Base-by-base conservation (phyloP, 2,329 filamentous ascomycete species). In the Fusarium caatingaense region DNA sequence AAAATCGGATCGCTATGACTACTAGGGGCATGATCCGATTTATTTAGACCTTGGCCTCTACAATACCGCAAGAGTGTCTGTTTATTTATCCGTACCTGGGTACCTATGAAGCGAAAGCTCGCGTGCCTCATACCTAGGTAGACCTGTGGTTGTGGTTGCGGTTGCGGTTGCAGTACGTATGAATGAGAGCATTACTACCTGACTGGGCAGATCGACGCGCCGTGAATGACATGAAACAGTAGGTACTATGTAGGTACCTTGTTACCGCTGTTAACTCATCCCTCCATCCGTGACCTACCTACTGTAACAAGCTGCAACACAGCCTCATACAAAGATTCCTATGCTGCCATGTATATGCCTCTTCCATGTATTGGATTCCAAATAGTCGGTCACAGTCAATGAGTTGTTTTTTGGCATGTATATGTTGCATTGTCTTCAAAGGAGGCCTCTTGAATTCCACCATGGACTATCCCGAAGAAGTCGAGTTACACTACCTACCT, bases 241-340 rank as follows among this genome's bases (percentile, higher is more conserved):
- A 32, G 30, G 15, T 32, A 32, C 10, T 10, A 27, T 9, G 27
- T 27, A 16, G 30, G 30, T 23, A 12, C n/a, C 20, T 55, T 42
- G 51, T 70, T 67, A 46, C 56, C 61, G 61, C 61, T 50, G 21
- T 47, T 41, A 50, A 68, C 21, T 27, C 41, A 48, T 62, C 40
- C 25, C 54, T 69, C 66, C 61, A 66, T 56, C 53, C 56, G 56
- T 57, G 25, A 41, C 28, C 11, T 28, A 44, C 46, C 27, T 27
- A 27, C 27, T 27, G 27, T 27, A 30, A 45, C 21, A 55, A 56
- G 56, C 23, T 56, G 63, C 55, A 71, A 63, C 63, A 70, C 55
- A 70, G 67, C 67, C 68, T 70, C 58, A 54, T 56, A 60, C 62
- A 65, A 65, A 65, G 47, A 47, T 65, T 21, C 60, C 47, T 46